Base-by-base conservation (phyloP, 169 alveolate genomes). In the Blepharisma undulans region DNA sequence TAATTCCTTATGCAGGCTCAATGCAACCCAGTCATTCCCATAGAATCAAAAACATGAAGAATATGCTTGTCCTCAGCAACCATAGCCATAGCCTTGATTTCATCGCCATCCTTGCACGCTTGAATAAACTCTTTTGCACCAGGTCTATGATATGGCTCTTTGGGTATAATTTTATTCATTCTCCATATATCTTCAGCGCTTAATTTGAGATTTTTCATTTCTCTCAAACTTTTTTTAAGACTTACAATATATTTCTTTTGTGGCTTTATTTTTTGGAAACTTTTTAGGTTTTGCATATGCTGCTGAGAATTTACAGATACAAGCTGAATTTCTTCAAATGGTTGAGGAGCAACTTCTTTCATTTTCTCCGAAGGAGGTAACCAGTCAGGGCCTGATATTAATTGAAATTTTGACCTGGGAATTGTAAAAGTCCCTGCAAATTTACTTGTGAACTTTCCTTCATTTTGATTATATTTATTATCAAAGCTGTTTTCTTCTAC, bases 1-100 rank as follows among this genome's bases (percentile, higher is more conserved):
- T 34, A 30, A 66, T 72, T 72, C 29, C 91, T 86, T 25, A 25
- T 19, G 27, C 76, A 25, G 8, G 91, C 91, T 66, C 91, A 86
- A 72, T 86, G 91, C 27, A 86, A 66, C 5, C 74, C 60, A 22
- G 91, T 86, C 84, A 30, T 27, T 21, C 27, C 29, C 74, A 84
- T 48, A 32, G 89, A 84, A 30, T 84, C 89, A 6, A 48, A 84
- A 34, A 60, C 30, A 60, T 84, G 78, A n/a, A 59, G 14, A 32
- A 84, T n/a, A 4, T n/a, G 60, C 30, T 60, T 84, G n/a, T 84
- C 77, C 10, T 84, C 27, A 32, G 74, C 29, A 2, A 84, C 8
- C 32, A 60, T 25, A 7, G 22, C 27, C 34, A n/a, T 59, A 19
- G 60, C 79, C 36, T 84, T 22, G 8, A 48, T n/a, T 19, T 22